Percentiles rank a stretch among this genome's conserved stretches.
These are phyloP conservation scores for Hyphopichia khmerensis DNA, from an alignment of 1,139 yeast species.

Conservation along the genomic window DNA sequence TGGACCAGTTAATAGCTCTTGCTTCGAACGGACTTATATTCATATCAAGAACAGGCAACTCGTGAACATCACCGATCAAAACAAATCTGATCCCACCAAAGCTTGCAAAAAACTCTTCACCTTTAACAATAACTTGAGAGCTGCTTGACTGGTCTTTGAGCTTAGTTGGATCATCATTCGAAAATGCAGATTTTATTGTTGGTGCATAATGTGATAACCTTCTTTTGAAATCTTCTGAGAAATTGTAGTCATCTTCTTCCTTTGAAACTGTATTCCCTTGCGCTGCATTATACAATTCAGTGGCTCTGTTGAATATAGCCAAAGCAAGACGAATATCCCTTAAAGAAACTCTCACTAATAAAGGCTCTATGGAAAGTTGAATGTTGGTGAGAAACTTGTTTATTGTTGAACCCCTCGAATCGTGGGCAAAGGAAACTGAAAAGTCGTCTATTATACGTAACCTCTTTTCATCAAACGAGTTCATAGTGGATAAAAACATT, in stretches of 20 bases:
- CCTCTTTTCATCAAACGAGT: conserved; percentile 54
- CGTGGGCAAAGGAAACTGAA: conserved; percentile 73
- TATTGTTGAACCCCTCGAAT: conserved; percentile 62
- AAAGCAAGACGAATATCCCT: conserved; percentile 84
- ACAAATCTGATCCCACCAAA: conserved; percentile 85
- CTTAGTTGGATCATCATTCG: conserved; percentile 16
- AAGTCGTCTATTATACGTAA: conserved; percentile 87
- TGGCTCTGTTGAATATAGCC: conserved; percentile 69
- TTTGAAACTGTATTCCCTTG: conserved; percentile 19
- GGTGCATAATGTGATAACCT: conserved; percentile 66
- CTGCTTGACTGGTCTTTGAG: conserved; percentile 11
- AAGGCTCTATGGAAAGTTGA: conserved; percentile 74
- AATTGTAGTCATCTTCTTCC: conserved; percentile 31
- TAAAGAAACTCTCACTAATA: conserved; percentile 76
- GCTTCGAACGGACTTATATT: conserved; percentile 72
- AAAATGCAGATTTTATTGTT: conserved; percentile 49
- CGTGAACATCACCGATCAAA: conserved; percentile 90
- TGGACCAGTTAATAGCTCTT: conserved; percentile 84
- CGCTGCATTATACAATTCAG: conserved; percentile 47
- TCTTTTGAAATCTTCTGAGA: conserved; percentile 62
- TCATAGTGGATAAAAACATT: conserved; percentile 81
- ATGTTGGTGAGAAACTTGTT: conserved; percentile 60
- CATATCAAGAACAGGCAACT: conserved; percentile 86
- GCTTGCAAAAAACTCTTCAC: conserved; percentile 69
- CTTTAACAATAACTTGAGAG: conserved; percentile 50